These are phyloP conservation scores for Pichia sp. DNA, from an alignment of 1,139 yeast species.

Conservation along the genomic window DNA sequence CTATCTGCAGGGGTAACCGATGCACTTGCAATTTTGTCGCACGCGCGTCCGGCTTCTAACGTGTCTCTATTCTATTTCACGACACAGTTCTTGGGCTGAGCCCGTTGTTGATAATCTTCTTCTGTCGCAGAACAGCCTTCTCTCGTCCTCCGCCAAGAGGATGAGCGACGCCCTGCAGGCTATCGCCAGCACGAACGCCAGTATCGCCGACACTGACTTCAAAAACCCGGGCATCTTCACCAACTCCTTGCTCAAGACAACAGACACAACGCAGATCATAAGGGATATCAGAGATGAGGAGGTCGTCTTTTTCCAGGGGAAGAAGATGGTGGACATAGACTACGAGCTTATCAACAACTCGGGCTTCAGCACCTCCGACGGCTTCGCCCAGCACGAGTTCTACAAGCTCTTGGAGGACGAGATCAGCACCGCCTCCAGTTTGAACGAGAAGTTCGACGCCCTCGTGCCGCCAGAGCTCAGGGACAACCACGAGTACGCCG, in stretches of 20 bases:
- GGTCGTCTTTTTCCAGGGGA: slow-evolving; percentile 16
- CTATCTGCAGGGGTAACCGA: no score
- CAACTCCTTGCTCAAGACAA: slow-evolving; percentile 17
- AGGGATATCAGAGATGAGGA: slow-evolving; percentile 21
- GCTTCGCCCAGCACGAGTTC: slow-evolving; percentile 9
- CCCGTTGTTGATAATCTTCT: no score
- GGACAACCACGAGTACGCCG: neutral
- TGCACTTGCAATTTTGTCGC: no score
- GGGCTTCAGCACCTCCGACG: neutral
- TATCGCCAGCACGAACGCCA: neutral
- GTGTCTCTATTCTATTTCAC: no score
- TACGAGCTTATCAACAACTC: slow-evolving; percentile 13
- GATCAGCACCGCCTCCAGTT: neutral
- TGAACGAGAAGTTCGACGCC: neutral
- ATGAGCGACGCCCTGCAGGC: neutral
- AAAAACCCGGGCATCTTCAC: slow-evolving; percentile 17
- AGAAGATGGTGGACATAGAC: slow-evolving; percentile 17
- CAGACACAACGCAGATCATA: slow-evolving; percentile 20
- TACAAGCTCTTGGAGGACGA: slow-evolving; percentile 11
- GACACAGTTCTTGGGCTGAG: no score
- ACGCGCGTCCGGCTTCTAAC: no score
- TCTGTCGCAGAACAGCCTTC: no score
- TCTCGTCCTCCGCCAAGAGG: neutral
- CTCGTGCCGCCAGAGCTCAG: slow-evolving; percentile 4
- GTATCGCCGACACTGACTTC: neutral